These are phyloP conservation scores for Cudoniella acicularis DNA, from an alignment of 495 filamentous ascomycete genomes.

Conservation along the genomic window DNA sequence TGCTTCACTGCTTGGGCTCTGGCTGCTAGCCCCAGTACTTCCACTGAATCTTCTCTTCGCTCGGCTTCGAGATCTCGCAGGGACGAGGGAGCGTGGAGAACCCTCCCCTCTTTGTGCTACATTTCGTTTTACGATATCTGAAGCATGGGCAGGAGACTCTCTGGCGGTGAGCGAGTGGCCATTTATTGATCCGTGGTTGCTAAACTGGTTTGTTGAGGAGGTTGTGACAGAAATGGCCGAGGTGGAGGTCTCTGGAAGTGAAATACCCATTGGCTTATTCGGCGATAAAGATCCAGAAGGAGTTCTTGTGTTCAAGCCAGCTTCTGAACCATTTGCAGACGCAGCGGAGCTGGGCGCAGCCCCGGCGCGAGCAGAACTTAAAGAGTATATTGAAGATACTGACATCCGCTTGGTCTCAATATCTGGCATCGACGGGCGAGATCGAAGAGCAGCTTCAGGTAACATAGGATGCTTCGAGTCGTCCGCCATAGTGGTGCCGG, in stretches of 20 bases:
- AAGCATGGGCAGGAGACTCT: slow-evolving; percentile 33
- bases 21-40: slow-evolving; percentile 71
- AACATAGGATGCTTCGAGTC: slow-evolving; percentile 29
- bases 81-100: slow-evolving; percentile 14
- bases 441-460: slow-evolving; percentile 43
- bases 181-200: slow-evolving; percentile 25
- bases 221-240: slow-evolving; percentile 55
- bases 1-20: slow-evolving; percentile 58
- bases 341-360: slow-evolving; percentile 35
- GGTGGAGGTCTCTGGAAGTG: slow-evolving; percentile 46
- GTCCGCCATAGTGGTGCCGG: slow-evolving; percentile 26
- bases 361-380: slow-evolving; percentile 48
- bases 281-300: slow-evolving; percentile 17
- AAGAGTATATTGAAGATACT: slow-evolving; percentile 61
- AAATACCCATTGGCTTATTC: slow-evolving; percentile 15
- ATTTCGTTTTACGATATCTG: slow-evolving; percentile 31
- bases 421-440: slow-evolving; percentile 37
- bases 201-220: slow-evolving; percentile 36
- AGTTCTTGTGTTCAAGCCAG: slow-evolving; percentile 12
- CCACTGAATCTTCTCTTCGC: slow-evolving; percentile 71
- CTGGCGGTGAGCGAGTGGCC: slow-evolving; percentile 41
- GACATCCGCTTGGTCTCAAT: slow-evolving; percentile 59
- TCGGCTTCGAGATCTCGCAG: slow-evolving; percentile 62
- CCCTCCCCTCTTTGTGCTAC: slow-evolving; percentile 22
- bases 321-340: slow-evolving; percentile 27